phyloP scores from a whole-genome alignment of 1,284 basidiomycete species.

The Rhodotorula sp. region DNA sequence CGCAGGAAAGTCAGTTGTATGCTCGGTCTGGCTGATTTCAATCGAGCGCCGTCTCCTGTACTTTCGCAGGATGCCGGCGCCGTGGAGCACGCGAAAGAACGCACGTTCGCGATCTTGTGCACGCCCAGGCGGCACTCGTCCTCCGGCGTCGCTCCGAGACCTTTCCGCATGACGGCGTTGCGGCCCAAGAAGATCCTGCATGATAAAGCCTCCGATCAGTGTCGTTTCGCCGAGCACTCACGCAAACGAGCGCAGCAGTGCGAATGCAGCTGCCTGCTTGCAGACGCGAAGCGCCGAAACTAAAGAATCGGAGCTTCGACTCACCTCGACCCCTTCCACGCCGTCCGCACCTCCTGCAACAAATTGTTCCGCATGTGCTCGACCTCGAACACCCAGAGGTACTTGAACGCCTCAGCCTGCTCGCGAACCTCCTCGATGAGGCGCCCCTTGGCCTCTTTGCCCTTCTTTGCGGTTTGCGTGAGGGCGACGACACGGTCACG shows the following conservation, averaged over 20 bases:
- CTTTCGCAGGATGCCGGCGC: too few species aligned
- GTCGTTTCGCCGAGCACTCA: not conserved
- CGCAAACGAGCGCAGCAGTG: not conserved
- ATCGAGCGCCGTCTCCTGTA: not conserved
- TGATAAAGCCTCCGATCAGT: not conserved
- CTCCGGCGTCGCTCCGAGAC: constrained; percentile 81
- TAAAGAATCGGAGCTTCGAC: not conserved
- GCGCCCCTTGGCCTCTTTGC: constrained; percentile 69
- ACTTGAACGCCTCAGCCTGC: constrained; percentile 80
- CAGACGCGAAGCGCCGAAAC: not conserved
- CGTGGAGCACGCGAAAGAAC: constrained; percentile 44
- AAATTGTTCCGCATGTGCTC: constrained; percentile 93
- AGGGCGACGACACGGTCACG: constrained; percentile 54
- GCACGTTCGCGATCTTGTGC: constrained; percentile 72
- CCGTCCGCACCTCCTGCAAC: constrained; percentile 84
- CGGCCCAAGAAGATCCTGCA: constrained; percentile 86
- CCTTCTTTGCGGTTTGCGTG: constrained; percentile 57
- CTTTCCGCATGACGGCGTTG: constrained; percentile 92
- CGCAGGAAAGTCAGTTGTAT: not conserved
- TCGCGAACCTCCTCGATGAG: constrained; percentile 80
- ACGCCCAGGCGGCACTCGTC: constrained; percentile 81
- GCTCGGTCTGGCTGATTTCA: not conserved
- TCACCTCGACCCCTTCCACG: constrained; percentile 72
- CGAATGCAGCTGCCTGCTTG: not conserved
- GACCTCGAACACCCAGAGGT: constrained; percentile 92